phyloP scores from a whole-genome alignment of 1,284 basidiomycete genomes.

The Moesziomyces sp. region DNA sequence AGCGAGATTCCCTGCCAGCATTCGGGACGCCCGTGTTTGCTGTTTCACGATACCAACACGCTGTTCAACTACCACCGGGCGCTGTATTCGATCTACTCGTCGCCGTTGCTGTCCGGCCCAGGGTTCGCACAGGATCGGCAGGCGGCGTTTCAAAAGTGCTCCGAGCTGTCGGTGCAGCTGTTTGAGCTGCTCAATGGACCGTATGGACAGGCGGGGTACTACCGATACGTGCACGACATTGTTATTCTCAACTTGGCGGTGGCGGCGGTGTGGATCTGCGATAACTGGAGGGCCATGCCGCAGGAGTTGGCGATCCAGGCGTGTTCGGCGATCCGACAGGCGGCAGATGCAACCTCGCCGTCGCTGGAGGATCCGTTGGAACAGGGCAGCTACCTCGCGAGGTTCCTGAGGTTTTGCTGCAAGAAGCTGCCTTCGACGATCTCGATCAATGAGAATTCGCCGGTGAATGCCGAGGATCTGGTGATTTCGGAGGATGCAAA shows the following conservation, averaged over 20 bases:
- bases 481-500: conserved; percentile 45
- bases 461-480: conserved; percentile 45
- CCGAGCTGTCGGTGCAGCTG: conserved; percentile 46
- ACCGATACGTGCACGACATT: conserved; percentile 51
- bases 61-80: conserved; percentile 52
- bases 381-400: conserved; percentile 44
- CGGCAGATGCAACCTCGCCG: conserved; percentile 45
- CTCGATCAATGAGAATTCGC: conserved; percentile 54
- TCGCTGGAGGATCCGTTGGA: conserved; percentile 43
- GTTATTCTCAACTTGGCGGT: conserved; percentile 53
- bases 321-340: conserved; percentile 40
- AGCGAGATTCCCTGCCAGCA: conserved; percentile 52
- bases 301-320: conserved; percentile 46
- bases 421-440: conserved; percentile 51
- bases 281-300: conserved; percentile 51
- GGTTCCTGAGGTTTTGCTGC: conserved; percentile 49
- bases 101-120: conserved; percentile 31
- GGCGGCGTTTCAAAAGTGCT: conserved; percentile 44
- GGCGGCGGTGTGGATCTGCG: conserved; percentile 50
- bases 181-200: conserved; percentile 48
- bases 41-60: conserved; percentile 51
- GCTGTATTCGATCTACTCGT: conserved; percentile 51
- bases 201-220: conserved; percentile 45
- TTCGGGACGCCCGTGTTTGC: conserved; percentile 42
- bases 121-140: conserved; percentile 40